Evolutionary conservation across 176 grass and related monocot genomes (phyloP), one percentile per base, ranked within the genome.

Genomic region (Triticum monococcum): DNA sequence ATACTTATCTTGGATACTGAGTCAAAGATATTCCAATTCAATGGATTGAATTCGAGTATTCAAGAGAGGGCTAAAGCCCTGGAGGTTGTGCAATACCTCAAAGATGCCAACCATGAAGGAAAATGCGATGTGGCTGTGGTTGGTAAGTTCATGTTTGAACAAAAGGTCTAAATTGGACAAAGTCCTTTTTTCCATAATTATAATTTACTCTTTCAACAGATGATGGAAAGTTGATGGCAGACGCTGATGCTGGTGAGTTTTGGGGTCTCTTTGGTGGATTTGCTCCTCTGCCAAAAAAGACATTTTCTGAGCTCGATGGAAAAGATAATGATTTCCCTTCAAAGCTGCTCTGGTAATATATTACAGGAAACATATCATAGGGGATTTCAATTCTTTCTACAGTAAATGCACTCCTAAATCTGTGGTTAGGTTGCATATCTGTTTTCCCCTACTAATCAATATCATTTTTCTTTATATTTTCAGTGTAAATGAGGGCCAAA

Each of bases 51-150:
- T 84, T 96, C 97, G 82, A 94, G 88, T 84, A 99, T 99, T 87
- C 97, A 99, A 87, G 97, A 99, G 87, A 90, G 94, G 87, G 97
- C 97, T 83, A 99, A 99, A 94, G 94, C 97, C 81, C 94, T 99
- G 14, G 97, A 99, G 77, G 97, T 99, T 84, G 94, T 99, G 22
- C 97, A 99, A 60, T 96, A 96, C 86, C 86, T 99, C 57, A 99
- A 99, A 96, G 94, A 99, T 33, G 87, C 90, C 20, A 92, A 93
- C 64, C 97, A 99, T 85, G 94, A 96, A 35, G 97, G 97, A 20
- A 96, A 87, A 70, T 96, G 97, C 48, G 97, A 91, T 46, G 92
- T 99, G 61, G 94, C 90, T 22, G 90, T 89, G 28, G 97, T 99
- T 85, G 97, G 97, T 99, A 77, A 77, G 46, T 89, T 88, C 9